Percentiles rank a stretch among this genome's conserved stretches.
phyloP scores from a whole-genome alignment of 768 basidiomycete species.

The Amanita rubescens region DNA sequence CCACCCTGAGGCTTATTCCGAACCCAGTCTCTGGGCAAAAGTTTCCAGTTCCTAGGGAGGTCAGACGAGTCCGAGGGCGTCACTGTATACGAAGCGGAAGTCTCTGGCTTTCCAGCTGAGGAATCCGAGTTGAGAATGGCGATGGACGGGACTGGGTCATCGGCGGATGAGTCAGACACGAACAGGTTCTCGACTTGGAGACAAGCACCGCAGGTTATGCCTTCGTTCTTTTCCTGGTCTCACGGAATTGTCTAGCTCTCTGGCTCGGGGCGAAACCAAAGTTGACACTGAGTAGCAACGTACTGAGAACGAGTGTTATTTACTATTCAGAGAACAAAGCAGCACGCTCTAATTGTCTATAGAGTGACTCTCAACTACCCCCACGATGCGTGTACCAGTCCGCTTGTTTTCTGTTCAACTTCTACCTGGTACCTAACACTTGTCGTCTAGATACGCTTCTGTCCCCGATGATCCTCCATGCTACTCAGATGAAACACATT shows the following conservation, averaged over 20 bases:
- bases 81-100: slow-evolving; percentile 50
- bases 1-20: slow-evolving; percentile 54
- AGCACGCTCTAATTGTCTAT: slow-evolving; percentile 62
- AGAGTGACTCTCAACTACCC: slow-evolving; percentile 14
- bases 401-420: not conserved
- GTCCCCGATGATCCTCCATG: slow-evolving; percentile 58
- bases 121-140: slow-evolving; percentile 41
- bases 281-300: slow-evolving; percentile 11
- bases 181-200: slow-evolving; percentile 24
- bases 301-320: slow-evolving; percentile 38
- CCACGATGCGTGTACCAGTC: not conserved
- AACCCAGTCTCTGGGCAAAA: slow-evolving; percentile 40
- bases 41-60: slow-evolving; percentile 65
- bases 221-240: slow-evolving; percentile 6
- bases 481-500: slow-evolving; percentile 55
- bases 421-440: slow-evolving; percentile 5
- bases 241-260: slow-evolving; percentile 3
- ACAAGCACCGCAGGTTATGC: slow-evolving; percentile 39
- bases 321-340: slow-evolving; percentile 48
- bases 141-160: slow-evolving; percentile 56
- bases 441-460: slow-evolving; percentile 41
- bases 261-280: not conserved
- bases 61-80: slow-evolving; percentile 70
- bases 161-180: slow-evolving; percentile 42
- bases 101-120: slow-evolving; percentile 23